These are phyloP conservation scores for Quercus tomentella DNA, from an alignment of 331 rosid genomes.

Conservation along the genomic window DNA sequence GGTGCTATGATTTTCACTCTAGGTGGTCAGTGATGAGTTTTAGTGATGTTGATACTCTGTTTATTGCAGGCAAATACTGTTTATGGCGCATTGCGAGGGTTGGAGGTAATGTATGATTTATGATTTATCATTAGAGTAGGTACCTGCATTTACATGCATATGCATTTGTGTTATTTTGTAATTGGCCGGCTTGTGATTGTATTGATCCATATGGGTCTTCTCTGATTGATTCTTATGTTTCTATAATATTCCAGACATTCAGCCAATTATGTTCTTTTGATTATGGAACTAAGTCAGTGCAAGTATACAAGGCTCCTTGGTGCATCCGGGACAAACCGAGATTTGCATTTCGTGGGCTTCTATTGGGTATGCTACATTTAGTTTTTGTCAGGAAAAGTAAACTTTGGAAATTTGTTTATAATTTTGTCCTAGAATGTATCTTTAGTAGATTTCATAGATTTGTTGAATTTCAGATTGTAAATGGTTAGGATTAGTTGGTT, in stretches of 20 bases:
- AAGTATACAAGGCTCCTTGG: slow-evolving; percentile 79
- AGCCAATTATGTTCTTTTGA: slow-evolving; percentile 89
- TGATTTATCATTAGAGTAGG: background rate
- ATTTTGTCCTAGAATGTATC: slow-evolving; percentile 8
- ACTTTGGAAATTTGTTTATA: slow-evolving; percentile 13
- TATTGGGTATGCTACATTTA: slow-evolving; percentile 60
- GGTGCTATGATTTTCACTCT: background rate
- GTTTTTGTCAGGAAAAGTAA: background rate
- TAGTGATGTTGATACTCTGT: slow-evolving; percentile 22
- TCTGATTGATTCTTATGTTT: slow-evolving; percentile 17
- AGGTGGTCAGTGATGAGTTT: background rate
- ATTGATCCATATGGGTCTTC: slow-evolving; percentile 2
- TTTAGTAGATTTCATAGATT: no score
- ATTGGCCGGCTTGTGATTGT: background rate
- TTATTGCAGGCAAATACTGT: slow-evolving; percentile 75
- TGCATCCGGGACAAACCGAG: slow-evolving; percentile 80
- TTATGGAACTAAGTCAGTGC: slow-evolving; percentile 62
- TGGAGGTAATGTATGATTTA: slow-evolving; percentile 65
- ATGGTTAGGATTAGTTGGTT: no score
- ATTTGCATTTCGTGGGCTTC: slow-evolving; percentile 83
- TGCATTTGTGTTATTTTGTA: background rate
- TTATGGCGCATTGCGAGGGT: slow-evolving; percentile 85
- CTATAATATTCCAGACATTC: slow-evolving; percentile 68
- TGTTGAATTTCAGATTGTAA: background rate
- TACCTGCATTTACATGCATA: background rate